A percentile compares a stretch with the other conserved stretches of the same genome.
These are phyloP conservation scores for Trametes meyenii DNA, from an alignment of 768 basidiomycete species.

Conservation along the genomic window DNA sequence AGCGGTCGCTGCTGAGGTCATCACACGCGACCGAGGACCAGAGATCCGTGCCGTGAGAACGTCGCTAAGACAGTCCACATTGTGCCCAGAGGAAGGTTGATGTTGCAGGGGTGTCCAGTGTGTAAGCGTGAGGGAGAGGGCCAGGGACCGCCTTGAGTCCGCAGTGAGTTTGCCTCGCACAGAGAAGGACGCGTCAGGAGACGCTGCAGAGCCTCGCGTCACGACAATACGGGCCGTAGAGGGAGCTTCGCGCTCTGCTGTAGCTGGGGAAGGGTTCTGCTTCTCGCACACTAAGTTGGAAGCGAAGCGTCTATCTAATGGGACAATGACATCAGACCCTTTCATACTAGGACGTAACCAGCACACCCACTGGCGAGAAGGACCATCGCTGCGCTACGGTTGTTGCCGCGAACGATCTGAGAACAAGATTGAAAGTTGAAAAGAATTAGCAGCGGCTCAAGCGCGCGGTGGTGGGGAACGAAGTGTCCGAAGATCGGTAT, in stretches of 20 bases:
- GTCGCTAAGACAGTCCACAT: background rate
- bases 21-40: constrained; percentile 18
- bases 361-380: constrained; percentile 15
- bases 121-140: constrained; percentile 17
- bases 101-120: constrained; percentile 16
- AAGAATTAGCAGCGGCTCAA: background rate
- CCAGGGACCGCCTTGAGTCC: constrained; percentile 1
- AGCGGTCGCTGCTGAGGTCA: constrained; percentile 17
- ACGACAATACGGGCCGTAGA: background rate
- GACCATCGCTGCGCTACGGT: constrained; percentile 14
- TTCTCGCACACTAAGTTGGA: constrained; percentile 1
- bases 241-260: constrained; percentile 13
- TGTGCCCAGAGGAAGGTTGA: constrained; percentile 2
- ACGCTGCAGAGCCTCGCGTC: background rate
- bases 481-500: background rate
- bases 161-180: constrained; percentile 2
- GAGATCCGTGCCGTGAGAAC: constrained; percentile 21
- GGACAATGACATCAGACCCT: background rate
- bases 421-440: background rate
- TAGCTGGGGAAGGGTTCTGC: constrained; percentile 2
- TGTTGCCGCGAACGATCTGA: background rate
- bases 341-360: background rate
- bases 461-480: background rate
- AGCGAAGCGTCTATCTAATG: constrained; percentile 12
- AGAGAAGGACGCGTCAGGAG: background rate